Percentiles rank a stretch among this genome's conserved stretches.
Evolutionary conservation across 805 yeast species (phyloP).

Genomic region (Yueomyces sp.): DNA sequence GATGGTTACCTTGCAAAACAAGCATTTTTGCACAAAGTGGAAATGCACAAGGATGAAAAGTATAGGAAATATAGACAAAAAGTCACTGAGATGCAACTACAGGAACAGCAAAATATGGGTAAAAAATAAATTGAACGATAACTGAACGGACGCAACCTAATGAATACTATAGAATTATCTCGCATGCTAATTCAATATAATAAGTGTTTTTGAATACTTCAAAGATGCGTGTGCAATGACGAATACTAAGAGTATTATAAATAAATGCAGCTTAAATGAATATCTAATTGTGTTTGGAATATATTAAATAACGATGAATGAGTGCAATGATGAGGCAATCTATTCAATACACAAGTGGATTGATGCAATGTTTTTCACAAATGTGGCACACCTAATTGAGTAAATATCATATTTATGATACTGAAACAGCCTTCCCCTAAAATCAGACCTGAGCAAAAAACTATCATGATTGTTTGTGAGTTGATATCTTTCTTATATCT

Average conservation of each 20-base stretch:
- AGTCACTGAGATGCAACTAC: slow-evolving; percentile 21
- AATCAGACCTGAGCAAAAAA: slow-evolving; percentile 82
- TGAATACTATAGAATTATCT: too few species aligned
- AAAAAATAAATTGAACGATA: too few species aligned
- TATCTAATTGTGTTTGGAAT: neutral
- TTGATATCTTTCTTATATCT: slow-evolving; percentile 25
- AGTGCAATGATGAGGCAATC: neutral
- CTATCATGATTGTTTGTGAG: slow-evolving; percentile 59
- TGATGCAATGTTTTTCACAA: slow-evolving; percentile 8
- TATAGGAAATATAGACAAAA: slow-evolving; percentile 27
- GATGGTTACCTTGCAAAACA: slow-evolving; percentile 87
- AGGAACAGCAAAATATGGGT: slow-evolving; percentile 3
- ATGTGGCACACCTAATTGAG: slow-evolving; percentile 57
- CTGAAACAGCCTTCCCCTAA: slow-evolving; percentile 90
- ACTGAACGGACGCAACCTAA: too few species aligned
- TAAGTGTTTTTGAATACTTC: too few species aligned
- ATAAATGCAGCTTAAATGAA: neutral
- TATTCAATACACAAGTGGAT: too few species aligned
- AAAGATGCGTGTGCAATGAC: too few species aligned
- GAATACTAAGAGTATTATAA: neutral
- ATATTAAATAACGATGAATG: neutral
- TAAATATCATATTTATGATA: slow-evolving; percentile 64
- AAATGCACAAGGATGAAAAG: slow-evolving; percentile 27
- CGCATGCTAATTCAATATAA: too few species aligned
- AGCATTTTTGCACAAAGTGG: slow-evolving; percentile 73